These are phyloP conservation scores for Silybum marianum DNA, from an alignment of 129 eudicot genomes.

Conservation along the genomic window DNA sequence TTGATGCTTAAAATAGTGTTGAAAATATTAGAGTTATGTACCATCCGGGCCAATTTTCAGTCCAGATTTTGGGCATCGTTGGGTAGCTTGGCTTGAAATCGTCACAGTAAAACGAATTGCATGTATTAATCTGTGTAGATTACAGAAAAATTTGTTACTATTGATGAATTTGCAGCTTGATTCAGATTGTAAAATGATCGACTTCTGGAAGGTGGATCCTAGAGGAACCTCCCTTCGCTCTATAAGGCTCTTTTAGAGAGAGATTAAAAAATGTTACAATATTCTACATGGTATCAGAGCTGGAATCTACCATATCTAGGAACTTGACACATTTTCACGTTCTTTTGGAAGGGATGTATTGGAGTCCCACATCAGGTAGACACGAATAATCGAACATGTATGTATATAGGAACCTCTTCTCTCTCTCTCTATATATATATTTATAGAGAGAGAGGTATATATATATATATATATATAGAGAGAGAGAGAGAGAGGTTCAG, in stretches of 20 bases:
- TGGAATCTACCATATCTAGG: neutral
- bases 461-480: too few species aligned
- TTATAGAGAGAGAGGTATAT: too few species aligned
- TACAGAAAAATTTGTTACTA: constrained; percentile 12
- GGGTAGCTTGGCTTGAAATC: constrained; percentile 68
- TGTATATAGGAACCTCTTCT: too few species aligned
- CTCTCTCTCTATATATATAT: too few species aligned
- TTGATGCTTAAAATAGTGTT: neutral
- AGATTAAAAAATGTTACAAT: neutral
- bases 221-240: neutral
- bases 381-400: too few species aligned
- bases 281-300: neutral
- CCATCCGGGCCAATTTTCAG: constrained; percentile 99
- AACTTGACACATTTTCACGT: neutral
- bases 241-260: neutral
- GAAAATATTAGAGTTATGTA: constrained; percentile 22
- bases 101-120: constrained; percentile 90
- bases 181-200: too few species aligned
- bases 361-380: too few species aligned
- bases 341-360: too few species aligned
- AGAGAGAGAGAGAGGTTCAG: neutral
- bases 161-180: neutral
- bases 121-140: constrained; percentile 79
- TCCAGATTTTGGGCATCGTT: constrained; percentile 87
- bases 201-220: too few species aligned